A percentile compares a stretch with the other conserved stretches of the same genome.
Evolutionary conservation across 768 basidiomycete genomes (phyloP).

Genomic region (Rhizopogon vesiculosus): DNA sequence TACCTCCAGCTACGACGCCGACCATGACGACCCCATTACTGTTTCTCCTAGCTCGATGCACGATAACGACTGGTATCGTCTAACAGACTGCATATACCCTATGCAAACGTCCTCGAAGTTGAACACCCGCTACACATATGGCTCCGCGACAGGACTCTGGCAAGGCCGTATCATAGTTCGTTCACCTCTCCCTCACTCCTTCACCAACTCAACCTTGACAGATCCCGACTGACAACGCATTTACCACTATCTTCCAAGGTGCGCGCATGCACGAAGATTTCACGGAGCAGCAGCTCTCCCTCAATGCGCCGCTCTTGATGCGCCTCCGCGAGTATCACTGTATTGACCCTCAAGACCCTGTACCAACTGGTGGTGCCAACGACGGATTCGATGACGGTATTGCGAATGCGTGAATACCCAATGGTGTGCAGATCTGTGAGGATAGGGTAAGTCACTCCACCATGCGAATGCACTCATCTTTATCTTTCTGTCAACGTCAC

Average conservation of each 20-base stretch:
- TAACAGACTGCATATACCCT: constrained; percentile 41
- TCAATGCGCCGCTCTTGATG: constrained; percentile 52
- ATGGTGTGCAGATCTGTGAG: constrained; percentile 11
- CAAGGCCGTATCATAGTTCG: too few species aligned
- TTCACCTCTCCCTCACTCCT: too few species aligned
- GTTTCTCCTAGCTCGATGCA: constrained; percentile 36
- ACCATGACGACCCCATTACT: constrained; percentile 13
- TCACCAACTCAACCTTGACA: too few species aligned
- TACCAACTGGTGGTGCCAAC: constrained; percentile 11
- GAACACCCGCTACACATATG: too few species aligned
- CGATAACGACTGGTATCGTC: constrained; percentile 58
- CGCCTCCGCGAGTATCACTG: constrained; percentile 45
- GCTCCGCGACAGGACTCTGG: too few species aligned
- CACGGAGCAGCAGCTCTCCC: constrained; percentile 27
- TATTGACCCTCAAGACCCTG: constrained; percentile 15
- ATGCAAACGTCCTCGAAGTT: too few species aligned
- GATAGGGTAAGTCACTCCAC: constrained; percentile 17
- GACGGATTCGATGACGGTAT: constrained; percentile 30
- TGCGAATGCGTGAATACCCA: constrained; percentile 38
- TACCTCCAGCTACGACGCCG: background rate
- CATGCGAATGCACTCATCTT: background rate
- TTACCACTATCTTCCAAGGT: too few species aligned
- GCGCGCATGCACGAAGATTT: too few species aligned
- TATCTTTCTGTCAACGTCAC: background rate
- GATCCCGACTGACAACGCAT: too few species aligned